Conservation (phyloP, 179 eudicot genomes). For the Amaranthus tricolor region DNA sequence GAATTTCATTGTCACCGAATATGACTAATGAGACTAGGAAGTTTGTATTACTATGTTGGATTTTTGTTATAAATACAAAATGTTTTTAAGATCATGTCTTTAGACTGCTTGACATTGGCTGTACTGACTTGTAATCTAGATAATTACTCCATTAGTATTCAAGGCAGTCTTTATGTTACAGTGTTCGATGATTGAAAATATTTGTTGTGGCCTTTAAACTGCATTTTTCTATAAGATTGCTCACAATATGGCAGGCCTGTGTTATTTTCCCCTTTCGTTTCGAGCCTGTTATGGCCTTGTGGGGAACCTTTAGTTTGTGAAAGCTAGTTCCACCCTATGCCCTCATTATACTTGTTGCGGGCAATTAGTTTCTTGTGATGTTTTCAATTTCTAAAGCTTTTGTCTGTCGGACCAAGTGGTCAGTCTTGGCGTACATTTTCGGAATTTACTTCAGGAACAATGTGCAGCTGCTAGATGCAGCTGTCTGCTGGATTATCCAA, state of each 20-base stretch:
- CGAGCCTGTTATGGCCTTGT: no score
- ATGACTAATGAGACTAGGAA: conserved; percentile 8
- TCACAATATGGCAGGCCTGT: no score
- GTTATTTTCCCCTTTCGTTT: no score
- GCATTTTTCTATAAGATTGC: no score
- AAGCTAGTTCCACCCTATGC: not conserved
- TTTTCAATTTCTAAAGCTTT: conserved; percentile 66
- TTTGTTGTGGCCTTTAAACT: not conserved
- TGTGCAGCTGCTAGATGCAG: conserved; percentile 74
- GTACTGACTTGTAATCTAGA: conserved; percentile 13
- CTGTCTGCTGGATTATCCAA: conserved; percentile 66
- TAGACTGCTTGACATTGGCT: conserved; percentile 1
- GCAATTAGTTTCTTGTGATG: conserved; percentile 31
- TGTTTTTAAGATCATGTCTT: not conserved
- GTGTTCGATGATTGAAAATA: not conserved
- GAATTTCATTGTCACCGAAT: conserved; percentile 13
- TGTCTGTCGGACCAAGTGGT: conserved; percentile 86
- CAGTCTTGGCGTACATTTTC: conserved; percentile 81
- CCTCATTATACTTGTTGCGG: not conserved
- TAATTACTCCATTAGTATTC: not conserved
- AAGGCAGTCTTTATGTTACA: not conserved
- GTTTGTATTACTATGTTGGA: conserved; percentile 14
- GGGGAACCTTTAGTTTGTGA: no score
- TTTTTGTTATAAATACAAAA: not conserved
- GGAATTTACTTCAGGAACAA: conserved; percentile 73